Evolutionary conservation across 257 asterid genomes (phyloP).

Genomic region (Solanum piurae): DNA sequence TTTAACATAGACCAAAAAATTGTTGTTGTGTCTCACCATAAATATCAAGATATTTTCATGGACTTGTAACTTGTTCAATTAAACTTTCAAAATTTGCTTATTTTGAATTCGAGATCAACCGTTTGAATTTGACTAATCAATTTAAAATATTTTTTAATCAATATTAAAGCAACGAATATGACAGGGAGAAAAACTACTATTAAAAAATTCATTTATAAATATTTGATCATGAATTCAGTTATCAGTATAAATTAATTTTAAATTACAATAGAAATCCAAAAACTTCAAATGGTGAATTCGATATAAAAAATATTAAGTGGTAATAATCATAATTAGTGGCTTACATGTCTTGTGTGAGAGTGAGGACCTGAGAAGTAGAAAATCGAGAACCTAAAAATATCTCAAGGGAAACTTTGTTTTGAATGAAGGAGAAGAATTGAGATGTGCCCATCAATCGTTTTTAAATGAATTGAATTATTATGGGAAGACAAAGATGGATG

Average conservation of each 20-base stretch:
- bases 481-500: background rate
- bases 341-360: background rate
- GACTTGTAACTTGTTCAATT: background rate
- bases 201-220: no score
- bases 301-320: background rate
- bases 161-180: background rate
- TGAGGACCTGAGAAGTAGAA: background rate
- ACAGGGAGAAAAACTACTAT: background rate
- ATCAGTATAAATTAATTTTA: background rate
- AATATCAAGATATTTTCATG: background rate
- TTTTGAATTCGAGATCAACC: background rate
- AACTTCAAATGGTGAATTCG: background rate
- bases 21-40: background rate
- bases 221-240: background rate
- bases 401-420: background rate
- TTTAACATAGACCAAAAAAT: background rate
- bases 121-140: background rate
- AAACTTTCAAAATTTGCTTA: background rate
- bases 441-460: constrained; percentile 39
- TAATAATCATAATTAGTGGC: background rate
- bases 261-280: background rate
- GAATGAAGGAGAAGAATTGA: constrained; percentile 30
- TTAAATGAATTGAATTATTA: background rate
- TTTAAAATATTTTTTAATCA: background rate
- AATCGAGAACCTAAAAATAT: constrained; percentile 11